phyloP scores from a whole-genome alignment of 305 asterid species.

The Fraxinus ornus region DNA sequence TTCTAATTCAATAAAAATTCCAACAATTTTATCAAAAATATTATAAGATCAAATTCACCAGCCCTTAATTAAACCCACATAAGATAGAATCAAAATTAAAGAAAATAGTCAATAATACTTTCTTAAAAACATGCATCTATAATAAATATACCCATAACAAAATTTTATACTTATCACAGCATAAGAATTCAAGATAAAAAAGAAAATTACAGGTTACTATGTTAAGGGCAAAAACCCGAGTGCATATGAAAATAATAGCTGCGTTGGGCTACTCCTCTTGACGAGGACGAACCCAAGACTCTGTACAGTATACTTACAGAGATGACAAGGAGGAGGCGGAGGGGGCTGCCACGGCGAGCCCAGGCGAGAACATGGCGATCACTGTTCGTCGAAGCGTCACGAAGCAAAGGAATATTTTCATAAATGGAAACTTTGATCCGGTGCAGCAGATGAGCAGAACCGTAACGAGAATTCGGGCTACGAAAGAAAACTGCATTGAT shows the following conservation, averaged over 20 bases:
- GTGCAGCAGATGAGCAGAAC: conserved; percentile 29
- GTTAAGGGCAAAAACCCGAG: neutral
- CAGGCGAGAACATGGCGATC: conserved; percentile 49
- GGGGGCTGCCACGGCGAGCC: conserved; percentile 71
- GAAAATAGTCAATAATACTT: neutral
- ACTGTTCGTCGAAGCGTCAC: conserved; percentile 54
- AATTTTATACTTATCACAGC: no score
- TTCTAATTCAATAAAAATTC: neutral
- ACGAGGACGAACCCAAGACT: neutral
- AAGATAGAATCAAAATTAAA: neutral
- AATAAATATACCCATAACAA: neutral
- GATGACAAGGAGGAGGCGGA: conserved; percentile 67
- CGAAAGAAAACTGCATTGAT: conserved; percentile 49
- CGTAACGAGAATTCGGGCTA: conserved; percentile 31
- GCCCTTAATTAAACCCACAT: neutral
- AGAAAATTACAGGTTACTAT: no score
- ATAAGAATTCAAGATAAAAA: no score
- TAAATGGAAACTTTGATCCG: conserved; percentile 51
- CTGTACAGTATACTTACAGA: conserved; percentile 44
- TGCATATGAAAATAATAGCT: no score
- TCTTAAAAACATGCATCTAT: neutral
- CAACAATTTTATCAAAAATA: no score
- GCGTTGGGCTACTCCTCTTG: neutral
- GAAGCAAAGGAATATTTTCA: conserved; percentile 58
- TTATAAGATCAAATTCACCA: neutral